Base-by-base conservation (phyloP, 441 rosid species). In the Melastoma candidum region DNA sequence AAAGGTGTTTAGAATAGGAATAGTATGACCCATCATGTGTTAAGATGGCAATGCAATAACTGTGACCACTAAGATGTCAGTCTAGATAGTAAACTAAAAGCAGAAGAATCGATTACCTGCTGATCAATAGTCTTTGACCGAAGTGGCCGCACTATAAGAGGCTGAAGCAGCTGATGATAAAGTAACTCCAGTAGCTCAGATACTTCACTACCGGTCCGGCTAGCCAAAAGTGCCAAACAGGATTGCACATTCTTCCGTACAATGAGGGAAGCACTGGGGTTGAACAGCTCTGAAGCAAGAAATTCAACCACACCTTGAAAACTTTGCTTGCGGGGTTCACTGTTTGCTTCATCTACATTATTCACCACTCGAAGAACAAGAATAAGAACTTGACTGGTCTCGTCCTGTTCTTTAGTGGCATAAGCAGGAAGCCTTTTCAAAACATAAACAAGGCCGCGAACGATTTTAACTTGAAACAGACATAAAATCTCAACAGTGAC, bases 321-420 rank as follows among this genome's bases (percentile, higher is more conserved):
- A 69, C 95, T 87, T 68, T 80, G 78, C 70, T 71, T 87, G 51
- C 94, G 95, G 8, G 92, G 73, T 44, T 90, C 99, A 79, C 85
- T 90, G 57, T 87, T 94, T 60, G 86, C 94, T 65, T 90, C 99
- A 60, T 94, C 97, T 44, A 82, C 95, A 73, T 90, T 90, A 74
- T 94, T 94, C 65, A 87, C 97, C 66, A 94, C 97, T 22, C 95
- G 86, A 58, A 94, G 90, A 69, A 94, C 94, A 74, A 90, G 96
- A 47, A 83, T 85, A 71, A 94, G 96, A 64, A 94, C 97, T 79
- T 83, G 97, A 78, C 95, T 84, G 50, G 96, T 85, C 77, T 94
- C 99, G 61, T 90, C 99, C 68, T 87, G 95, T 80, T 90, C 97
- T 74, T 87, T 90, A 65, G 78, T 83, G 58, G 87, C 90, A 81